Conservation (phyloP, 2,329 filamentous ascomycete genomes). For the Pseudogymnoascus sp. region DNA sequence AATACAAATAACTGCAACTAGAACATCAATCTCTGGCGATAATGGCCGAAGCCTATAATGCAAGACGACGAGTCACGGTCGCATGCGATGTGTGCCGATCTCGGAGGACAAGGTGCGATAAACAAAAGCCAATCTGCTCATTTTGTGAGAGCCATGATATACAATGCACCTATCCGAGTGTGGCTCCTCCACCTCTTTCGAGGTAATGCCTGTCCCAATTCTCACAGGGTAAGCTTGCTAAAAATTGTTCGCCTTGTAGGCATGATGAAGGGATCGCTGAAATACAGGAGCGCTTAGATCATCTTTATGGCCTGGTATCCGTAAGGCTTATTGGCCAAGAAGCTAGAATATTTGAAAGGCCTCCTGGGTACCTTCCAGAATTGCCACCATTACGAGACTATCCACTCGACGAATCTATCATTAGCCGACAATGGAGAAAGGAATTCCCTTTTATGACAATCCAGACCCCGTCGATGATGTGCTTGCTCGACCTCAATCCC, state of each 20-base stretch:
- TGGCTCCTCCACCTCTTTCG: background rate
- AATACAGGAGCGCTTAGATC: conserved; percentile 11
- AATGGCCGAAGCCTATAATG: background rate
- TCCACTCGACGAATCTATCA: conserved; percentile 17
- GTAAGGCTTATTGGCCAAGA: background rate
- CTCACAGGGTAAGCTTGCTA: background rate
- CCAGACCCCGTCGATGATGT: conserved; percentile 17
- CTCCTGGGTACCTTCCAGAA: background rate
- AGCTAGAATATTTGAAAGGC: background rate
- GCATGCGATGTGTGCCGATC: conserved; percentile 23
- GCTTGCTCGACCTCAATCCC: conserved; percentile 13
- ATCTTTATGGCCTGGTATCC: conserved; percentile 11
- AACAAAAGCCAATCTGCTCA: conserved; percentile 19
- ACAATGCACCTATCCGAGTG: conserved; percentile 13
- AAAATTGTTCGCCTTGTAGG: background rate
- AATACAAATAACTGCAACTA: background rate
- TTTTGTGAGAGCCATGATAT: conserved; percentile 20
- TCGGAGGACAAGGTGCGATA: conserved; percentile 24
- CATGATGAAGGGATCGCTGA: conserved; percentile 2
- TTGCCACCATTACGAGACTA: conserved; percentile 9
- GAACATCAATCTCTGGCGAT: background rate
- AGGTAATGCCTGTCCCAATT: conserved; percentile 10
- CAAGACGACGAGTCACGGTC: conserved; percentile 14
- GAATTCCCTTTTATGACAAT: conserved; percentile 18
- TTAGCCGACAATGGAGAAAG: conserved; percentile 16